Evolutionary conservation across 139 green algal species (phyloP).

Genomic region (Gonium pectorale): DNA sequence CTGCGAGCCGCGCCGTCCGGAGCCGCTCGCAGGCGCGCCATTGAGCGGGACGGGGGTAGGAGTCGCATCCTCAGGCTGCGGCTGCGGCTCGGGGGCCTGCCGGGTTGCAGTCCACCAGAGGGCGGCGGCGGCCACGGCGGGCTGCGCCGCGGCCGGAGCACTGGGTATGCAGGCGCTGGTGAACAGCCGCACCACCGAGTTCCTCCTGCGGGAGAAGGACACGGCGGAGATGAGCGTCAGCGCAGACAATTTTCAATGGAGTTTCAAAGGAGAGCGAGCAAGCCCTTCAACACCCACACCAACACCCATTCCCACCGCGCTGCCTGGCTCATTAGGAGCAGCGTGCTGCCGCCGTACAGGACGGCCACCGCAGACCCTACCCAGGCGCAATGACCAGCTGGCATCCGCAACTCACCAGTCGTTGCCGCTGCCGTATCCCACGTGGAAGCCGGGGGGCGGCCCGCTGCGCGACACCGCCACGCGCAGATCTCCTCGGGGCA

Average conservation of each 20-base stretch:
- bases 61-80: not conserved
- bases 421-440: not conserved
- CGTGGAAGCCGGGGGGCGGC: not conserved
- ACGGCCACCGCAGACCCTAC: too few species aligned
- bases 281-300: too few species aligned
- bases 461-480: not conserved
- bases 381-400: too few species aligned
- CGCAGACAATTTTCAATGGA: too few species aligned
- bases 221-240: too few species aligned
- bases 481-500: not conserved
- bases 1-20: too few species aligned
- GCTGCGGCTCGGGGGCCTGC: slow-evolving; percentile 5
- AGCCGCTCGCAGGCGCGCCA: too few species aligned
- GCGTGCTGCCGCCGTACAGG: too few species aligned
- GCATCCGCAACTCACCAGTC: slow-evolving; percentile 22
- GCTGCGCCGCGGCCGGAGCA: not conserved
- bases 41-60: too few species aligned
- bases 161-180: not conserved
- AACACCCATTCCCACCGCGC: too few species aligned
- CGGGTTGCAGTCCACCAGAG: slow-evolving; percentile 35
- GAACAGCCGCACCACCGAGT: slow-evolving; percentile 2
- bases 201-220: not conserved
- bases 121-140: not conserved
- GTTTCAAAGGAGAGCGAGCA: too few species aligned
- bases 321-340: too few species aligned